Base-by-base conservation (phyloP, 768 basidiomycete species). In the Rhodotorula taiwanensis region DNA sequence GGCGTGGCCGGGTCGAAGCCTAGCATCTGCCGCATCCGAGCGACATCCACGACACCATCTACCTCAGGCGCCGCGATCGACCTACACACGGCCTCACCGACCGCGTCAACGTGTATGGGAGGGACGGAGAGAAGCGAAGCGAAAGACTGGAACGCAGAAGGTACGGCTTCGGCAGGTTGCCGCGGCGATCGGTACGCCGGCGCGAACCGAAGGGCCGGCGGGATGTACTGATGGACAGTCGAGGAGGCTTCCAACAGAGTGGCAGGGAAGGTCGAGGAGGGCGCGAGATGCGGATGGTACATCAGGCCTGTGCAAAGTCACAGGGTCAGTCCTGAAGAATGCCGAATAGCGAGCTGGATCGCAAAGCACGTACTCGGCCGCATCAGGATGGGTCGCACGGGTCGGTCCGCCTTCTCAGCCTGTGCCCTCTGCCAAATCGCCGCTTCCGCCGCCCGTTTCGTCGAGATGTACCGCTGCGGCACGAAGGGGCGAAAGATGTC, bases 61-160 rank as follows among this genome's bases (percentile, higher is more conserved):
- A 89, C 77, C 47, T 80, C 79, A 36, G 84, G 81, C 60, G 85
- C 78, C 41, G 82, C 81, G 25, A 84, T 79, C 25, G 76, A 67
- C n/a, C 62, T 36, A 62, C 86, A 84, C 11, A 90, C 81, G 1
- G 91, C 89, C 70, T 86, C 83, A 5, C 87, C 95, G 49, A 98
- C 90, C 66, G 92, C 89, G 71, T 99, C 95, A 27, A 97, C 91
- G 72, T 98, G 94, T 47, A 98, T 83, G 3, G 95, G 93, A 34
- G 87, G 89, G 58, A 86, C 85, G n/a, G 82, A 80, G 54, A 97
- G 76, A 23, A 87, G 84, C 64, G 87, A 87, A 11, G 89, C 87
- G 41, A 92, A 77, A 4, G 86, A 84, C 36, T 83, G 79, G 39
- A 48, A 23, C 66, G 73, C 76, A 65, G 69, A 73, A 39, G 59